phyloP scores from a whole-genome alignment of 768 basidiomycete genomes.

The Lactifluus echinatus region DNA sequence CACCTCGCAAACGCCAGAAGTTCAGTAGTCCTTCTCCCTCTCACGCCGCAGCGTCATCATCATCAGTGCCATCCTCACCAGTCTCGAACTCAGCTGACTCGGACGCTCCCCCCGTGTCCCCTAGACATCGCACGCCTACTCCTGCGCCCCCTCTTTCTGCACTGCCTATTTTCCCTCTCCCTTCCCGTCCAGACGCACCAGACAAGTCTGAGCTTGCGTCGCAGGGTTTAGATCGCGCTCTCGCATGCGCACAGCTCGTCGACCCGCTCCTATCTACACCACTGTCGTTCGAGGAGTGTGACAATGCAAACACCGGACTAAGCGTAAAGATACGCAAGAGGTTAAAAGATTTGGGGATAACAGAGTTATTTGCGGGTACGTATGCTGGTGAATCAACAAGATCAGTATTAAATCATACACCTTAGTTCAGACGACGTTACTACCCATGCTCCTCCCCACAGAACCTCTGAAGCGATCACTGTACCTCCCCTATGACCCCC shows the following conservation, averaged over 20 bases:
- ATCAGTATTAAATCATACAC: neutral
- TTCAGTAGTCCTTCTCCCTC: neutral
- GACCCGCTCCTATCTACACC: conserved; percentile 41
- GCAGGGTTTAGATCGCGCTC: conserved; percentile 70
- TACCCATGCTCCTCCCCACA: conserved; percentile 68
- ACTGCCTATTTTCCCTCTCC: conserved; percentile 64
- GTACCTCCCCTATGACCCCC: conserved; percentile 57
- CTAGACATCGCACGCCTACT: neutral
- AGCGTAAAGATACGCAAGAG: conserved; percentile 52
- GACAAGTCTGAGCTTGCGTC: conserved; percentile 61
- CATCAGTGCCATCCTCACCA: neutral
- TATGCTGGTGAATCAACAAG: conserved; percentile 6
- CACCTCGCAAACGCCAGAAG: conserved; percentile 37
- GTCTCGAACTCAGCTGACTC: conserved; percentile 7
- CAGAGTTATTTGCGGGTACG: conserved; percentile 82
- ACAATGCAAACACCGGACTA: conserved; percentile 42
- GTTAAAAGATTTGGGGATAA: conserved; percentile 70
- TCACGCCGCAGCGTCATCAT: neutral
- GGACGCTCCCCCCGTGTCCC: neutral
- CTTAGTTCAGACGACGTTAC: conserved; percentile 79
- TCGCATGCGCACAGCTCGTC: conserved; percentile 62
- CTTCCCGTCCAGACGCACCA: conserved; percentile 57
- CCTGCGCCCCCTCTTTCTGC: conserved; percentile 28
- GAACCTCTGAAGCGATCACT: conserved; percentile 35
- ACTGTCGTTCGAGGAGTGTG: conserved; percentile 35